Base-by-base conservation (phyloP, 768 basidiomycete genomes). In the Kwoniella pini region DNA sequence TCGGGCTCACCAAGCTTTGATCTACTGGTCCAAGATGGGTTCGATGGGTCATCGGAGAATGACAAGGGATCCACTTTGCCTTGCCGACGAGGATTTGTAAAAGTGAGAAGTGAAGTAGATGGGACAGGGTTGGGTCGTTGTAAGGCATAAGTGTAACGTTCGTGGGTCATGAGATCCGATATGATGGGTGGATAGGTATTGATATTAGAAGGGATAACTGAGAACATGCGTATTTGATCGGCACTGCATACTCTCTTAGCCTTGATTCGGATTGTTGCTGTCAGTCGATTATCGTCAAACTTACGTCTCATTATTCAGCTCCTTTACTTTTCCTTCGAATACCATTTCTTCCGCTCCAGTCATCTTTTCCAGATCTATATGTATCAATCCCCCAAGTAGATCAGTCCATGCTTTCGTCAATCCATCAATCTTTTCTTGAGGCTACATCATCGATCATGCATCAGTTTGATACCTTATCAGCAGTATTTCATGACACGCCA, bases 1-100 rank as follows among this genome's bases (percentile, higher is more conserved):
- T 70, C 68, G 5, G 71, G 70, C 53, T 78, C 77, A 15, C 72
- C 77, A 7, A 75, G 64, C 27, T 57, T 57, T 3, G 73, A 75
- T 40, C 75, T 52, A 21, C 64, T 63, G 9, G 57, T 54, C 71
- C 72, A 78, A 7, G 61, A 64, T 36, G 55, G 38, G 10, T 61
- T 49, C n/a, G 45, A 28, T 4, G 33, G 26, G 9, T 27, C 45
- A 12, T 28, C 21, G 40, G 28, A 11, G 3, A 61, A 17, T 13
- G 31, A 57, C 11, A 62, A 28, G n/a, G 65, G 21, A 4, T 64
- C 63, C 4, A 33, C 43, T 11, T 57, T 62, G 17, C 60, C 51
- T 12, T 69, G 28, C 1, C 63, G 54, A 3, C 68, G 62, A 13
- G 55, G 22, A 2, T 49, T 33, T 13, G 67, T 44, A 9, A 62